phyloP scores from a whole-genome alignment of 2,329 filamentous ascomycete genomes.

The Talaromyces sp. region DNA sequence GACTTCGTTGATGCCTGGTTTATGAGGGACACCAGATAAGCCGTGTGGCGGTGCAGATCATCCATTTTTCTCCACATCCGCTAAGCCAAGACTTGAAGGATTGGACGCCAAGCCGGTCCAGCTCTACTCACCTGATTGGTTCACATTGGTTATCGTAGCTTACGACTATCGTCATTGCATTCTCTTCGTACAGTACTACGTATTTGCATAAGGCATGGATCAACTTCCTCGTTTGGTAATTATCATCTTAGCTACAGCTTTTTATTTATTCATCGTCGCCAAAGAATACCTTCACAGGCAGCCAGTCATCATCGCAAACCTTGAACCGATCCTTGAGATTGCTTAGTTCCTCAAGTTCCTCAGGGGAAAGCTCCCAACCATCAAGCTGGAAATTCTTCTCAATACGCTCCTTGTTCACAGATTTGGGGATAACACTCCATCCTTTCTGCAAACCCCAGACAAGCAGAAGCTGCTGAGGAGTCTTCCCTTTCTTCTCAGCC shows the following conservation, averaged over 20 bases:
- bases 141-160: neutral
- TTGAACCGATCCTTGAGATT: conserved; percentile 73
- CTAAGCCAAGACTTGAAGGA: neutral
- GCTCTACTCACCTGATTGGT: neutral
- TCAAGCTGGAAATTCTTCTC: conserved; percentile 72
- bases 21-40: conserved; percentile 12
- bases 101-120: neutral
- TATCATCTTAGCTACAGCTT: neutral
- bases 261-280: conserved; percentile 69
- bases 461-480: conserved; percentile 52
- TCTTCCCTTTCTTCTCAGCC: conserved; percentile 55
- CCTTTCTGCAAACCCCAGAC: conserved; percentile 78
- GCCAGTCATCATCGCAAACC: conserved; percentile 70
- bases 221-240: too few species aligned
- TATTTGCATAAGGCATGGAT: neutral
- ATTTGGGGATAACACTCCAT: conserved; percentile 83
- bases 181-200: neutral
- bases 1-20: conserved; percentile 26
- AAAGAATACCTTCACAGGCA: conserved; percentile 74
- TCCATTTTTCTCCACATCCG: conserved; percentile 11
- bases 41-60: conserved; percentile 20
- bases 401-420: conserved; percentile 68
- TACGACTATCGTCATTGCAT: neutral
- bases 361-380: conserved; percentile 67
- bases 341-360: conserved; percentile 67